Evolutionary conservation across 805 yeast genomes (phyloP), one percentile per base, ranked within the genome.

Genomic region (Yarrowia deformans): DNA sequence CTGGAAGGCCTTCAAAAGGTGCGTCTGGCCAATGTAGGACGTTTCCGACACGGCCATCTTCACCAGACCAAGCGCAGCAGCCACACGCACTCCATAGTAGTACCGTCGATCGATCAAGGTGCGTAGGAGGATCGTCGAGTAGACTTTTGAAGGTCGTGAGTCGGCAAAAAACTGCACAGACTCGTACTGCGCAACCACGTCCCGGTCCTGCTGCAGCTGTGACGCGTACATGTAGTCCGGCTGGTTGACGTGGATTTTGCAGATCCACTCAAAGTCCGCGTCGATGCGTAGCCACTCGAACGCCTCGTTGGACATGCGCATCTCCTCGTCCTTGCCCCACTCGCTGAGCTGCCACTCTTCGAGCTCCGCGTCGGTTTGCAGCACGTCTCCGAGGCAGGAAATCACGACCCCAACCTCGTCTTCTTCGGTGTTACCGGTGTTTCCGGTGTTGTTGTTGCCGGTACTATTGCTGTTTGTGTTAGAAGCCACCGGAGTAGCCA

Each of bases 221-320:
- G 98, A 91, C 0, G 92, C 90, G 76, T 85, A 95, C 98, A 95
- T 95, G 75, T 92, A 90, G 74, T 93, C 98, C 0, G 97, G 97
- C 78, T 93, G 97, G 73, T 88, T 91, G 42, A 95, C 86, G 70
- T 87, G 84, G 29, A 91, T 82, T 72, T 85, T 86, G 70, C 97
- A 91, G 63, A 95, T 89, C 99, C 99, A 95, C 77, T 95, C 99
- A 74, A 89, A 90, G 77, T 95, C 99, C 0, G 98, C 93, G 79
- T 95, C 99, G n/a, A 94, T 91, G 73, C 99, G 83, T 46, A 95
- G 84, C 99, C 99, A 95, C 75, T 95, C 99, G 78, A 93, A 95
- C 0, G 97, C 97, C 74, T 94, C 98, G 73, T 86, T 87, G 29
- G 85, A 82, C 81, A 86, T 82, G 49, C 81, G 80, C 50, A 88